Percentiles rank a stretch among this genome's conserved stretches.
phyloP scores from a whole-genome alignment of 805 yeast genomes.

The Candida nonsorbophila region DNA sequence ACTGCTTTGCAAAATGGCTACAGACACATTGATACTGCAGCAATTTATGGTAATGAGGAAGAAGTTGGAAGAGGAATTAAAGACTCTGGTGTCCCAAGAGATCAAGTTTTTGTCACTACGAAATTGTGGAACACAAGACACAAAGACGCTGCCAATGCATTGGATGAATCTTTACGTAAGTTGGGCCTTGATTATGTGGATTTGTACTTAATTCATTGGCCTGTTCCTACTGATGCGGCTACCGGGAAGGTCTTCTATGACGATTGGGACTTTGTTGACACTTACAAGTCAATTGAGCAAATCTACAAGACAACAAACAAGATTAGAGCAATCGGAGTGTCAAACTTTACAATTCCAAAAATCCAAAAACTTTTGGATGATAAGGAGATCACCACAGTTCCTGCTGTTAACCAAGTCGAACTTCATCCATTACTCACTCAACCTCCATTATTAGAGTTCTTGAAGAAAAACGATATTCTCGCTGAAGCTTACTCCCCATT shows the following conservation, averaged over 20 bases:
- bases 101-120: slow-evolving; percentile 66
- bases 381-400: slow-evolving; percentile 19
- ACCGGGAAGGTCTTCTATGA: slow-evolving; percentile 9
- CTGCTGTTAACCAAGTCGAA: slow-evolving; percentile 31
- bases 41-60: slow-evolving; percentile 60
- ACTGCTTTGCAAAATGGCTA: slow-evolving; percentile 64
- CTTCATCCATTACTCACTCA: slow-evolving; percentile 34
- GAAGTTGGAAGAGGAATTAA: slow-evolving; percentile 53
- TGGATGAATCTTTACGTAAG: slow-evolving; percentile 55
- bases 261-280: slow-evolving; percentile 26
- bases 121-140: slow-evolving; percentile 59
- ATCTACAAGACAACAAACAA: slow-evolving; percentile 35
- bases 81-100: slow-evolving; percentile 59
- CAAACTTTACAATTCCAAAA: slow-evolving; percentile 28
- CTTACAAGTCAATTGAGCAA: slow-evolving; percentile 49
- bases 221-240: slow-evolving; percentile 31
- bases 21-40: slow-evolving; percentile 77
- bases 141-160: slow-evolving; percentile 45
- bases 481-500: slow-evolving; percentile 85
- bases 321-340: slow-evolving; percentile 30
- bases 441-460: slow-evolving; percentile 40
- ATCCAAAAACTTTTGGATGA: slow-evolving; percentile 20
- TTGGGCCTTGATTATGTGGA: slow-evolving; percentile 75
- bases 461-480: slow-evolving; percentile 48
- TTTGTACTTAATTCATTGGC: slow-evolving; percentile 81